Evolutionary conservation across 2,329 filamentous ascomycete genomes (phyloP).

Genomic region (Calonectria pseudoturangicola): DNA sequence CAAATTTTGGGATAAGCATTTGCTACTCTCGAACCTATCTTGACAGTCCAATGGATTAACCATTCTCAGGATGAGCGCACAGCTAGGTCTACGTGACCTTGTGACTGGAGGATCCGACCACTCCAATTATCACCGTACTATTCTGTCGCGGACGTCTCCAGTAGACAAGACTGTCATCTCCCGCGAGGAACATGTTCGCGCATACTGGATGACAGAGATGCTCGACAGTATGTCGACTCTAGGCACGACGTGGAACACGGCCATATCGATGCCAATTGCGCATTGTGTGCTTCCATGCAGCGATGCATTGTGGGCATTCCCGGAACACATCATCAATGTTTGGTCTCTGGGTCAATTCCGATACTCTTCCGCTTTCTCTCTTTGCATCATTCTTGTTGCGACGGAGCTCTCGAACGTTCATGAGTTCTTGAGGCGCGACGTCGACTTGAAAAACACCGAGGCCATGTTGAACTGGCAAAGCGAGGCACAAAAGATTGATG

Average conservation of each 20-base stretch:
- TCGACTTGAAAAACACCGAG: background rate
- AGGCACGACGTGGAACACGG: background rate
- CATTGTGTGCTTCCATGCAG: constrained; percentile 2
- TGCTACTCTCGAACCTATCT: background rate
- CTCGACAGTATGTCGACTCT: background rate
- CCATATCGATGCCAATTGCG: background rate
- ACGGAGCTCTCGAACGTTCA: background rate
- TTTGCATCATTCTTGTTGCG: background rate
- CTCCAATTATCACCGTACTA: background rate
- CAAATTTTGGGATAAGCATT: background rate
- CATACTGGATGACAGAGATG: constrained; percentile 17
- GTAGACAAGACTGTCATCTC: constrained; percentile 4
- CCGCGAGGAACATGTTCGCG: background rate
- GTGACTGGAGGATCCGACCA: background rate
- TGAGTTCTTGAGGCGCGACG: background rate
- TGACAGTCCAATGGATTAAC: background rate
- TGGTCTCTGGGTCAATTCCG: constrained; percentile 8
- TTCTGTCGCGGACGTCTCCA: background rate
- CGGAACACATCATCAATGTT: constrained; percentile 4
- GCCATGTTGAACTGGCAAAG: constrained; percentile 7
- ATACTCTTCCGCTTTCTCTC: constrained; percentile 2
- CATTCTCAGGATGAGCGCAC: background rate
- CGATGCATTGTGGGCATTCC: background rate
- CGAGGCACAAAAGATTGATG: background rate
- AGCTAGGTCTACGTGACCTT: background rate